A percentile compares a stretch with the other conserved stretches of the same genome.
phyloP scores from a whole-genome alignment of 164 flowering plant species.

The Aristolochia contorta region DNA sequence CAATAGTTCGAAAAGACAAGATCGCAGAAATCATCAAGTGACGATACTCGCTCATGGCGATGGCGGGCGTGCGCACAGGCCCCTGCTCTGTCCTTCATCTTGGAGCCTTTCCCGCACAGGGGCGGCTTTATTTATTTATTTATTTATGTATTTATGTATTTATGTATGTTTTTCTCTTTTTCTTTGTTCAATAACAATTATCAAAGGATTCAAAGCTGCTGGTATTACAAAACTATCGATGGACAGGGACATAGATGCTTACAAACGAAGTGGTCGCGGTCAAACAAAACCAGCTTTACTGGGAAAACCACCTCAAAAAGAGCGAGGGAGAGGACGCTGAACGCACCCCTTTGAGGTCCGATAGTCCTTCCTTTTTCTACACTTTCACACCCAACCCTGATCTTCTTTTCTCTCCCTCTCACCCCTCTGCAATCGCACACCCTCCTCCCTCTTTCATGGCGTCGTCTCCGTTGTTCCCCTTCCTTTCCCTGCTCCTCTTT shows the following conservation, averaged over 20 bases:
- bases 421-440: not conserved
- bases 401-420: not conserved
- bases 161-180: too few relatives aligned
- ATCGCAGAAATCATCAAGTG: not conserved
- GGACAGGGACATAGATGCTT: not conserved
- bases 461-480: not conserved
- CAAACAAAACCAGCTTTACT: conserved; percentile 9
- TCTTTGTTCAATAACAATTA: too few relatives aligned
- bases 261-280: not conserved
- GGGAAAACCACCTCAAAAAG: not conserved
- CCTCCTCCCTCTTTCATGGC: conserved; percentile 3
- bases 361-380: not conserved
- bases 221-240: not conserved
- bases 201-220: too few relatives aligned
- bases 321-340: not conserved
- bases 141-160: too few relatives aligned
- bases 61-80: too few relatives aligned
- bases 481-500: not conserved
- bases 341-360: not conserved
- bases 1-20: not conserved
- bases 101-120: not conserved
- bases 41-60: not conserved
- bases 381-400: not conserved
- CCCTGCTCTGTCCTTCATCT: not conserved
- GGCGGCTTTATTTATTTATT: too few relatives aligned